Evolutionary conservation across 768 basidiomycete species (phyloP), one percentile per base, ranked within the genome.

Genomic region (Sarcomyxa edulis): DNA sequence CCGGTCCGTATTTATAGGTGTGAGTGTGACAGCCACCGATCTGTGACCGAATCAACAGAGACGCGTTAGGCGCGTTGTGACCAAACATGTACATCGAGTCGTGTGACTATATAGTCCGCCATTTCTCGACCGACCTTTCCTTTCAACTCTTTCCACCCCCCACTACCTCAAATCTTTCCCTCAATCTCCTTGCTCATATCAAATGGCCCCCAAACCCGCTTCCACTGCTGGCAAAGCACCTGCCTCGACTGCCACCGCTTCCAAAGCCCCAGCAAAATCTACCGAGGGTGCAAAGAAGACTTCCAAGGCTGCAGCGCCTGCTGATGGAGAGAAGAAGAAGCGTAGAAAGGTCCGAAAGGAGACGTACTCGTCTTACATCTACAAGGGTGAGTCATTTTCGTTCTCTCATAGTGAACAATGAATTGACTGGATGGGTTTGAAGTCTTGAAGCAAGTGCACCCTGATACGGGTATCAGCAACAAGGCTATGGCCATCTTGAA

Each of bases 291-390:
- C 83, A 18, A 93, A 91, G 75, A 92, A 88, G 64, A 83, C 81
- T 1, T 62, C 80, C 19, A 80, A 79, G 48, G 69, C 78, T 10
- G 68, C 78, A 32, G 69, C 78, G 7, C 70, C 78, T 37, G 76
- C 72, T 35, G 80, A 76, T 43, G 89, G 76, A 22, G 75, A 78
- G 46, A 90, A 92, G 82, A 90, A 89, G 74, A 89, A 87, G 74
- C 73, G 85, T 54, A 77, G 78, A 69, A 92, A 87, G 72, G 56
- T 74, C 48, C 70, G 84, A 64, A 92, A 91, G 74, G 91, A 93
- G 68, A 91, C 89, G 5, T 94, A 92, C 69, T 86, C 88, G 22
- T 89, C 89, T 3, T 93, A 94, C 69, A 88, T 92, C 59, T 89
- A 87, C 69, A 89, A 87, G 64, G 87, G 87, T 84, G 39, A n/a